Conservation (phyloP, 2,329 filamentous ascomycete genomes). For the Aureobasidium namibiae region DNA sequence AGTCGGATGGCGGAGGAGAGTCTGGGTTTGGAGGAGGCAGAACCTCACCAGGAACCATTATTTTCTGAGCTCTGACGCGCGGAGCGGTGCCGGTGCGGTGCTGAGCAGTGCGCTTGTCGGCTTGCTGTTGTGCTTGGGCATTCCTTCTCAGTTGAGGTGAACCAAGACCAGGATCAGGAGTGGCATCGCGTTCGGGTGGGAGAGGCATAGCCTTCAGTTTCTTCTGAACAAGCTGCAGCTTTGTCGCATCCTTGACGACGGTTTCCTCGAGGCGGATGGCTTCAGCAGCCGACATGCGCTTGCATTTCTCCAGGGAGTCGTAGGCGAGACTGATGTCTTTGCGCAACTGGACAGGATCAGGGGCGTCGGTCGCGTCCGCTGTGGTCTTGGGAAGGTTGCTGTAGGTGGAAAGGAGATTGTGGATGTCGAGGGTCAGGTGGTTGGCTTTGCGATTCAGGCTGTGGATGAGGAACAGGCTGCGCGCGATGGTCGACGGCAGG, state of each 20-base stretch:
- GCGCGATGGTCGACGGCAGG: constrained; percentile 56
- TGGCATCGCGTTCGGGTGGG: constrained; percentile 54
- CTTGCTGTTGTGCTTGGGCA: constrained; percentile 13
- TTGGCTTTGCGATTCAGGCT: constrained; percentile 40
- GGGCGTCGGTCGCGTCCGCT: constrained; percentile 35
- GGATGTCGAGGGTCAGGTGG: constrained; percentile 35
- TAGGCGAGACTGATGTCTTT: constrained; percentile 49
- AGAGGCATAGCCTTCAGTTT: constrained; percentile 55
- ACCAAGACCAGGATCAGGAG: constrained; percentile 28
- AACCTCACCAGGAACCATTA: constrained; percentile 37
- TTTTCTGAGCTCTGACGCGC: constrained; percentile 23
- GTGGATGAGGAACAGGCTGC: constrained; percentile 54
- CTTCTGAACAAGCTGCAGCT: constrained; percentile 50
- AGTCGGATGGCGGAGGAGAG: constrained; percentile 17
- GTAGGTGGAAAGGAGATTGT: constrained; percentile 41
- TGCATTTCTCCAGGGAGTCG: constrained; percentile 32
- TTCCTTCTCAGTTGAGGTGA: constrained; percentile 26
- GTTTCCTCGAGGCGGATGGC: constrained; percentile 26
- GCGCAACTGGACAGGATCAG: constrained; percentile 46
- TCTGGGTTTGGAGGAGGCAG: constrained; percentile 37
- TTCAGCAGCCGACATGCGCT: constrained; percentile 29
- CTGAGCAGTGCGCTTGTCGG: constrained; percentile 15
- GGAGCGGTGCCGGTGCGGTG: constrained; percentile 15
- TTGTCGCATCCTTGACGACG: constrained; percentile 35
- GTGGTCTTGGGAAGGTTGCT: constrained; percentile 44